Conservation (phyloP, 164 flowering plant species). For the Amborella trichopoda region DNA sequence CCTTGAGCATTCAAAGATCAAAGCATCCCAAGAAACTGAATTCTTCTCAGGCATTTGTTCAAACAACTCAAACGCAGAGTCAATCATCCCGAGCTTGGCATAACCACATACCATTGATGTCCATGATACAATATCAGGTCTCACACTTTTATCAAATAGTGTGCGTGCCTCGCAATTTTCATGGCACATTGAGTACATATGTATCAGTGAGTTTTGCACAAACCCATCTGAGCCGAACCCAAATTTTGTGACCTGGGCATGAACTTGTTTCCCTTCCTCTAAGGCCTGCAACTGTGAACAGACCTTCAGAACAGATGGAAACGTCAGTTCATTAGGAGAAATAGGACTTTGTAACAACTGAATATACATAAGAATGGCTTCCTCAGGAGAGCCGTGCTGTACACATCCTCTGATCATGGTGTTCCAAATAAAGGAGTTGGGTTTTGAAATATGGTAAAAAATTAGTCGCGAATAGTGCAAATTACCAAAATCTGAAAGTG, state of each 20-base stretch:
- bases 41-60: slow-evolving; percentile 9
- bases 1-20: no score
- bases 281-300: background rate
- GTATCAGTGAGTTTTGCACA: slow-evolving; percentile 58
- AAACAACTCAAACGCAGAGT: background rate
- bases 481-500: slow-evolving; percentile 4
- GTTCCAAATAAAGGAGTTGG: slow-evolving; percentile 12
- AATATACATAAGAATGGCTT: slow-evolving; percentile 3
- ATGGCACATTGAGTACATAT: slow-evolving; percentile 70
- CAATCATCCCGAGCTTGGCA: slow-evolving; percentile 6
- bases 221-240: slow-evolving; percentile 1
- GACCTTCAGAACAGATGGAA: background rate
- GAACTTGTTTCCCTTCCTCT: background rate
- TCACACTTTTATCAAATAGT: slow-evolving; percentile 40
- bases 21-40: slow-evolving; percentile 14
- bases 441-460: slow-evolving; percentile 6
- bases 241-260: background rate
- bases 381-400: background rate
- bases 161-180: slow-evolving; percentile 27
- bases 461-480: slow-evolving; percentile 7
- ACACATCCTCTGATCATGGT: slow-evolving; percentile 9
- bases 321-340: background rate
- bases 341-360: slow-evolving; percentile 6
- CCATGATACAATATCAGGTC: slow-evolving; percentile 72
- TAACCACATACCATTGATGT: slow-evolving; percentile 56